Base-by-base conservation (phyloP, 208 protist genomes). In the Trypanosoma scelopori region DNA sequence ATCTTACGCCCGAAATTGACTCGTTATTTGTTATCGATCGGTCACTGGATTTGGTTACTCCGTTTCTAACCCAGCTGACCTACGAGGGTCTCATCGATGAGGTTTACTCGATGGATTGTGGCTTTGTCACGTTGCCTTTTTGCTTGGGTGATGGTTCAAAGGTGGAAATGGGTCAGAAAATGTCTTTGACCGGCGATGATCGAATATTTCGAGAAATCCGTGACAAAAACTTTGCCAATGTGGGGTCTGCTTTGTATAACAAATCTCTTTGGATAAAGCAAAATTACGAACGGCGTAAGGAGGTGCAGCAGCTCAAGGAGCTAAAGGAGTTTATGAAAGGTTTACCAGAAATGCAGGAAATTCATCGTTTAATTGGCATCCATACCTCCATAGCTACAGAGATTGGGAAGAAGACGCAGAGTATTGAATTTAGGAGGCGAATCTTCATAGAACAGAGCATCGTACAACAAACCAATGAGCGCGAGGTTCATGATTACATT, bases 11-110 rank as follows among this genome's bases (percentile, higher is more conserved):
- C 35, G 74, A 89, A 52, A 79, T 93, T 22, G 85, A 95, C 42
- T 81, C 71, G 5, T 47, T 97, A 11, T 74, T 91, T 41, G 74
- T 97, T 65, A 43, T 97, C 18, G 93, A 97, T 63, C 68, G 93
- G 13, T 81, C 78, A 12, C 46, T 92, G 3, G 93, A 97, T 67
- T 63, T 90, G 7, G 66, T 93, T 15, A 96, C 90, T 0, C 93
- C 93, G 0, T 51, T 95, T 12, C 67, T 97, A 68, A 91, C 85
- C 11, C 90, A 97, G 74, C 69, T 89, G 0, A 97, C 93, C 3
- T 97, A 97, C 70, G 90, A 96, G 59, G 93, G 93, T 22, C 65
- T 97, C 18, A 76, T 97, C 13, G 91, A 95, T 65, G 88, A 96
- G 60, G 32, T 93, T 35, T 96, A 90, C 60, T 68, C 45, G 20